Conservation (phyloP, 2,329 filamentous ascomycete species). For the Colletotrichum echinochloae region DNA sequence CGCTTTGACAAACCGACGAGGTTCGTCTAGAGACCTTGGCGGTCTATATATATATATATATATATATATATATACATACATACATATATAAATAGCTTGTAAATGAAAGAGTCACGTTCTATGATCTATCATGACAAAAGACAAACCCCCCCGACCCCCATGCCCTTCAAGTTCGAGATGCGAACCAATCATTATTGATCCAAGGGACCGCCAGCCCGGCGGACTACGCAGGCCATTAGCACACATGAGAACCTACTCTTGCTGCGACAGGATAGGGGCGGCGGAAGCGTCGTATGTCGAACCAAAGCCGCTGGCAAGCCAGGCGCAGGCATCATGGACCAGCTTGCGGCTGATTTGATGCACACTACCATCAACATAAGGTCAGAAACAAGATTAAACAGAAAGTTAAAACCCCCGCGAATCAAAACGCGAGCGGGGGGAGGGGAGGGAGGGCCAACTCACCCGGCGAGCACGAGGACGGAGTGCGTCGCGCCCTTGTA, state of each 20-base stretch:
- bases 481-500: conserved; percentile 32
- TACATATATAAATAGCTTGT: conserved; percentile 2
- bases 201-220: neutral
- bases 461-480: conserved; percentile 31
- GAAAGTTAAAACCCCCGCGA: neutral
- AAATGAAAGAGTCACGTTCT: neutral
- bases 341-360: conserved; percentile 23
- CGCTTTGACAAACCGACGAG: neutral
- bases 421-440: neutral
- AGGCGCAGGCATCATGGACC: conserved; percentile 22
- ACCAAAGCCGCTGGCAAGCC: conserved; percentile 21
- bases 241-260: neutral
- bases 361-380: neutral
- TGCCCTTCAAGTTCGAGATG: neutral
- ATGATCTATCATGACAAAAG: neutral
- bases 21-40: neutral
- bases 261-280: neutral
- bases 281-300: conserved; percentile 1
- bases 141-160: too few relatives aligned
- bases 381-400: neutral
- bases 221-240: neutral
- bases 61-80: conserved; percentile 1
- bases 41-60: neutral
- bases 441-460: neutral
- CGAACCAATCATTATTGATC: neutral